Evolutionary conservation across 2,329 filamentous ascomycete species (phyloP), one percentile per base, ranked within the genome.

Genomic region (Penicillium expansum): DNA sequence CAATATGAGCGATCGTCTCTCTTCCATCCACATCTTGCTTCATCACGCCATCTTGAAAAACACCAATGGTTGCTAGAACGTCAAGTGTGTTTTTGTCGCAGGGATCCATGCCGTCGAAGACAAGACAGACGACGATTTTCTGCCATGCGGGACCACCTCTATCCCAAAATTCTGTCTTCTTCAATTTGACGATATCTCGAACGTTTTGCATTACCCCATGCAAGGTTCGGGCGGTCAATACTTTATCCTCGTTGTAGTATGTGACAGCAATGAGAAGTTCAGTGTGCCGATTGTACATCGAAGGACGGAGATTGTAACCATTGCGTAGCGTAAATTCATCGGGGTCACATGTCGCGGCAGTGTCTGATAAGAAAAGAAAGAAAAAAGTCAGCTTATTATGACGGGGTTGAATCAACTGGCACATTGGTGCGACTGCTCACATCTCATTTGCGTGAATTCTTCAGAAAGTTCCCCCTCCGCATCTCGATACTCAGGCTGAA

Each of bases 161-260:
- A 80, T 96, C 96, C 92, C 93, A 97, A 80, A 97, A 97, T 67
- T 93, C 92, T 24, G 93, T 96, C 79, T 94, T 96, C 79, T 97
- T 97, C 62, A 97, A 82, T 78, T 96, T 96, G 70, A 96, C 92
- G 72, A 97, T 97, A 70, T 97, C 92, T 60, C 92, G 88, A 68
- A 97, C 92, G 75, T 97, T 97, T 75, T 96, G 91, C 92, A 97
- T 97, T 50, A 96, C 91, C 79, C 92, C 91, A 76, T 97, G 92
- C 55, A 97, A 81, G 1, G 92, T 97, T 77, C 92, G 86, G 52
- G 92, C 83, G 32, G 93, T 89, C 62, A 97, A 82, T 30, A 90
- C 86, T 81, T 97, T 97, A 80, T 97, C 92, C 82, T 97, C 92
- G 79, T 97, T 97, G 82, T 97, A 97, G 81, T 96, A 96, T 60